phyloP scores from a whole-genome alignment of 441 rosid species.

The Pelargonium australe region DNA sequence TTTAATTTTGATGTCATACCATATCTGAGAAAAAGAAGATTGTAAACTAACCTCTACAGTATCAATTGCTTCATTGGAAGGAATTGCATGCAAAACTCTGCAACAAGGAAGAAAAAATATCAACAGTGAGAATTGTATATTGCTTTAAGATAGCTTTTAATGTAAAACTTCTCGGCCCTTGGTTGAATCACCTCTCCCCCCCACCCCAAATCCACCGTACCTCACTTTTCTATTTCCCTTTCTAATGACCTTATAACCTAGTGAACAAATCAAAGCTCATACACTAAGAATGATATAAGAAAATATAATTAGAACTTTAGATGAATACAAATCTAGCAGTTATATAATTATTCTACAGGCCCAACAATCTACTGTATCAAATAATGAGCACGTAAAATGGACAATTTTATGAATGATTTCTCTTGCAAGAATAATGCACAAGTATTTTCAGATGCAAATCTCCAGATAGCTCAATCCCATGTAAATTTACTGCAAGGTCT shows the following conservation, averaged over 20 bases:
- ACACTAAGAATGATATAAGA: neutral
- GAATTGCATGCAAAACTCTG: conserved; percentile 87
- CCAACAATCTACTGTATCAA: neutral
- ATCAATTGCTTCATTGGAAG: conserved; percentile 82
- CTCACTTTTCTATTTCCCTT: neutral
- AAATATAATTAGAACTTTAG: neutral
- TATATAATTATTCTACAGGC: neutral
- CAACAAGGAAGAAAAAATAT: conserved; percentile 18
- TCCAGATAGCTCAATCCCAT: neutral
- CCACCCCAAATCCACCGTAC: neutral
- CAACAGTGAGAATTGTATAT: conserved; percentile 2
- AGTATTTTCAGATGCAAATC: neutral
- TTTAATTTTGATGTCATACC: neutral
- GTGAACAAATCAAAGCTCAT: neutral
- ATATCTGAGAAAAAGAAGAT: conserved; percentile 4
- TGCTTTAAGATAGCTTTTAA: neutral
- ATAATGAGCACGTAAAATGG: neutral
- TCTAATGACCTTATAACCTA: neutral
- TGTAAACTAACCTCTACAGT: conserved; percentile 62
- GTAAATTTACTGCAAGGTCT: neutral
- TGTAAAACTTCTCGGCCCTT: neutral
- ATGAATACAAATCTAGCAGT: neutral
- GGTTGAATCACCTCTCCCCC: neutral
- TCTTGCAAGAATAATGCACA: neutral
- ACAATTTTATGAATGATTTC: neutral